phyloP scores from a whole-genome alignment of 31 red algal genomes.

The Asparagopsis taxiformis region DNA sequence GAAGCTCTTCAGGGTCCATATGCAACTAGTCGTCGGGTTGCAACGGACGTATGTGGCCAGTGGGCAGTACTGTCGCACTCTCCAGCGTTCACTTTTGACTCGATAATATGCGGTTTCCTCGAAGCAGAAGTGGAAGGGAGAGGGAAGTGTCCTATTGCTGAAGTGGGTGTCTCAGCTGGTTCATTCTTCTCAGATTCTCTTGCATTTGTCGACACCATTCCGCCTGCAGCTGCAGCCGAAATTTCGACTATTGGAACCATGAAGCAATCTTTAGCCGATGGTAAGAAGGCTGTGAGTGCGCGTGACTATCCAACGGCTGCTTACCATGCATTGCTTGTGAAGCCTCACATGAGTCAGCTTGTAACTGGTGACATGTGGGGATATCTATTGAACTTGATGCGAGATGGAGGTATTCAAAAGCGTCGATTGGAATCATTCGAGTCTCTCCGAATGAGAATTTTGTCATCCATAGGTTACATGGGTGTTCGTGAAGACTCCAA shows the following conservation, averaged over 20 bases:
- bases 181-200: constrained; percentile 66
- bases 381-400: constrained; percentile 13
- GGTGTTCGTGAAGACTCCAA: constrained; percentile 20
- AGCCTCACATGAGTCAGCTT: constrained; percentile 39
- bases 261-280: constrained; percentile 20
- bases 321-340: constrained; percentile 15
- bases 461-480: constrained; percentile 67
- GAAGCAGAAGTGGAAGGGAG: constrained; percentile 19
- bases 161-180: constrained; percentile 45
- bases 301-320: constrained; percentile 47
- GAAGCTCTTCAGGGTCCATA: constrained; percentile 34
- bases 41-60: constrained; percentile 37
- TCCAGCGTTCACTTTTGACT: constrained; percentile 7
- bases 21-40: constrained; percentile 38
- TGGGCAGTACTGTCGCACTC: constrained; percentile 29
- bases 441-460: constrained; percentile 66
- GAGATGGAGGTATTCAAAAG: constrained; percentile 34
- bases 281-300: constrained; percentile 22
- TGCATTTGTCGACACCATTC: constrained; percentile 56
- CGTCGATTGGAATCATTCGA: constrained; percentile 51
- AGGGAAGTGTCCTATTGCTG: constrained; percentile 38
- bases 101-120: constrained; percentile 17
- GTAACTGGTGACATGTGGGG: constrained; percentile 60
- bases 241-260: constrained; percentile 30
- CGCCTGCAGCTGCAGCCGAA: constrained; percentile 2